A percentile compares a stretch with the other conserved stretches of the same genome.
Conservation (phyloP, 805 yeast genomes). For the Metschnikowia baotianmanensis region DNA sequence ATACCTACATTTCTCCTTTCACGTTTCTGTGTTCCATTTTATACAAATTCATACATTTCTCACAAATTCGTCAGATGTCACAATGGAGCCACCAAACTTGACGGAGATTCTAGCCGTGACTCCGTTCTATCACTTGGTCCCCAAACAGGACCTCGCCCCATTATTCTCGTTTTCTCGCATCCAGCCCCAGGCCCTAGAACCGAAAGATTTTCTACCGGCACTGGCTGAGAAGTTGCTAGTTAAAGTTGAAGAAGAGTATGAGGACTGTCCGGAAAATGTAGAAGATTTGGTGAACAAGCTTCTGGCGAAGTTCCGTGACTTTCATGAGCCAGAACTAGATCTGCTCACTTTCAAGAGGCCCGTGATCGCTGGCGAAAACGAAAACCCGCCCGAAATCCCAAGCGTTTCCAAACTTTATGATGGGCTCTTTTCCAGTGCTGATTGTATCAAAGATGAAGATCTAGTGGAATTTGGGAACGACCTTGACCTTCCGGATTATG, state of each 20-base stretch:
- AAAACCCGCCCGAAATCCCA: conserved; percentile 1
- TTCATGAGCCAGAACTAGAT: conserved; percentile 28
- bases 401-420: conserved; percentile 18
- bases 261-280: conserved; percentile 14
- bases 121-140: conserved; percentile 17
- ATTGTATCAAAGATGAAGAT: conserved; percentile 10
- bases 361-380: conserved; percentile 12
- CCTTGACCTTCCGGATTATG: conserved; percentile 8
- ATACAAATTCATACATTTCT: neutral
- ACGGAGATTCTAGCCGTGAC: conserved; percentile 15
- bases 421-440: conserved; percentile 10
- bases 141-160: conserved; percentile 19
- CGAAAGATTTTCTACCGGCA: conserved; percentile 7
- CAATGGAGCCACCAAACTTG: conserved; percentile 8
- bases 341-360: conserved; percentile 36
- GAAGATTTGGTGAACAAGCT: conserved; percentile 14
- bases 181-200: conserved; percentile 8
- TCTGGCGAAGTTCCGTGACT: conserved; percentile 21
- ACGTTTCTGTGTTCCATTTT: too few species aligned
- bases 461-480: conserved; percentile 14
- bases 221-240: conserved; percentile 4
- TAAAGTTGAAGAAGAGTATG: conserved; percentile 7
- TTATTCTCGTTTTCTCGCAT: conserved; percentile 14
- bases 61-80: neutral
- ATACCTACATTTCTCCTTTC: too few species aligned